Evolutionary conservation across 2,329 filamentous ascomycete genomes (phyloP), one percentile per base, ranked within the genome.

Genomic region (Hypoxylon sp.): DNA sequence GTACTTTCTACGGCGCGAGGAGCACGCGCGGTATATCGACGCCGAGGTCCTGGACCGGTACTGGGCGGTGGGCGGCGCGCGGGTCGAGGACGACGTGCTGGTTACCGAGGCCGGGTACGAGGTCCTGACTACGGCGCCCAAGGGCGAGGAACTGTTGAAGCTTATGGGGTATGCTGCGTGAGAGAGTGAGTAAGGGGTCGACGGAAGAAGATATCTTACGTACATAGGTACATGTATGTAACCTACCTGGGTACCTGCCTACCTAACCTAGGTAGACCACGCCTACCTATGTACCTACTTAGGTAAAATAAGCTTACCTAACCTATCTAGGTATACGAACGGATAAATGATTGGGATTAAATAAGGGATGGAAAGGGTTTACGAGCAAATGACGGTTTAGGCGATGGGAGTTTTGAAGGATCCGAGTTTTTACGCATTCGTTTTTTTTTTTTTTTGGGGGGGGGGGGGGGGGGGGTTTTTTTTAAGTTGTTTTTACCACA

Each of bases 61-160:
- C 76, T 94, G 91, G 81, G 80, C 79, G 24, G 89, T 98, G 0
- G 95, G 94, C 15, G 95, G 95, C 32, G 93, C 97, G 24, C 86
- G 95, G 48, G 96, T 98, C 64, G 95, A 99, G 79, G 93, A 98
- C 74, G 92, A 94, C 75, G 85, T 98, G 39, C 82, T 95, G 20
- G 88, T 98, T 49, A 95, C 91, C 1, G 83, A 90, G 64, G 81
- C 86, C 22, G 93, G 94, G 0, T 88, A 88, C 71, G 93, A 97
- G 78, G 96, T 97, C 74, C 74, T 98, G 75, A 96, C 93, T 1
- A 84, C 85, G 1, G 91, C 91, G 28, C 91, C 92, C 0, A 97
- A 96, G 80, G 87, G 87, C 1, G 83, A 90, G 54, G 89, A 92
- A 73, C 79, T 93, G 71, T 79, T 93, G 73, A 82, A 83, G 65